Evolutionary conservation across 179 eudicot genomes (phyloP).

Genomic region (Heliamphora ciliata): DNA sequence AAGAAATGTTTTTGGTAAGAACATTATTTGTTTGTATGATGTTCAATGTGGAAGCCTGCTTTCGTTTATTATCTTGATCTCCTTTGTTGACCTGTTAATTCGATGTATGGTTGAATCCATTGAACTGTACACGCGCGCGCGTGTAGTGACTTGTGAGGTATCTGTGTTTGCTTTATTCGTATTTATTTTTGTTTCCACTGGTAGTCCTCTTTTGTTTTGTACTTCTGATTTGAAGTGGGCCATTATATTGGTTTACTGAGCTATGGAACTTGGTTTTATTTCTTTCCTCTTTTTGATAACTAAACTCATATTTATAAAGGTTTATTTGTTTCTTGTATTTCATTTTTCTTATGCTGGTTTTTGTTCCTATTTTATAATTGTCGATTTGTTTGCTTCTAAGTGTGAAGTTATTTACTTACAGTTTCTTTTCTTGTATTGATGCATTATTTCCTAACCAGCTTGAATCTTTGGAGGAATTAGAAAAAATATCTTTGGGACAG

Average conservation of each 20-base stretch:
- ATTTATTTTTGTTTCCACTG: not conserved
- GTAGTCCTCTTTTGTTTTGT: not conserved
- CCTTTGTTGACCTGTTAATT: not conserved
- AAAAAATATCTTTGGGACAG: constrained; percentile 57
- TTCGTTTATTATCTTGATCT: not conserved
- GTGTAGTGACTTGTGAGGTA: not conserved
- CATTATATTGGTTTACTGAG: not conserved
- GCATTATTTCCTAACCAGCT: constrained; percentile 35
- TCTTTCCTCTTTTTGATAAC: not conserved
- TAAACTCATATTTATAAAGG: not conserved
- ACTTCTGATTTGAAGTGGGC: not conserved
- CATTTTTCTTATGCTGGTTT: not conserved
- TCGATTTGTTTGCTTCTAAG: not conserved
- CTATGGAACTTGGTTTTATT: not conserved
- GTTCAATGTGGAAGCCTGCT: not conserved
- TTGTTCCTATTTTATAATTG: not conserved
- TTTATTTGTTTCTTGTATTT: constrained; percentile 1
- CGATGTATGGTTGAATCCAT: not conserved
- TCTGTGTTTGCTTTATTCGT: not conserved
- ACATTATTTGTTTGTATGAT: not conserved
- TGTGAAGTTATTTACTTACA: not conserved
- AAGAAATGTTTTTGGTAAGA: not conserved
- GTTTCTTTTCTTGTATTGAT: not conserved
- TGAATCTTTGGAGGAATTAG: constrained; percentile 55
- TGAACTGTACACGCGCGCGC: not conserved